Conservation (phyloP, 2,329 filamentous ascomycete species). For the Grosmannia penicillata region DNA sequence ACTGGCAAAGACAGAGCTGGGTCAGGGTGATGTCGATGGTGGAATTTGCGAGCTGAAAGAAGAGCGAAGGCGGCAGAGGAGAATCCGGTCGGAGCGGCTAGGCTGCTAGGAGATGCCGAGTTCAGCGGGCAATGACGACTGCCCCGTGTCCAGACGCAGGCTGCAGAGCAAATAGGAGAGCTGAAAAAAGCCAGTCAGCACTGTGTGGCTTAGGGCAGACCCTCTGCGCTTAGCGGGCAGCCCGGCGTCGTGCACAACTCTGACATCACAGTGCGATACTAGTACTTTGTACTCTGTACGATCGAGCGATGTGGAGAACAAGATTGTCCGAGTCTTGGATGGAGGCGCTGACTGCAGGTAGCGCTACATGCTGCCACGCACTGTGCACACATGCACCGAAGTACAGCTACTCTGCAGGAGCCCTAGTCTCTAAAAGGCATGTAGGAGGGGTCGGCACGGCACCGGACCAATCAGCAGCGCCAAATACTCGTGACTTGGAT, state of each 20-base stretch:
- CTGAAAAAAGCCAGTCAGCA: slow-evolving; percentile 1
- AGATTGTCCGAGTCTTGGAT: no score
- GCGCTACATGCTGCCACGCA: neutral
- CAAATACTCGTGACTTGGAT: slow-evolving; percentile 1
- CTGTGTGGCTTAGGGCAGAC: slow-evolving; percentile 2
- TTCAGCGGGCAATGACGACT: slow-evolving; percentile 7
- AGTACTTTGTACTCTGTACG: no score
- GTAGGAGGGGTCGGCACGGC: neutral
- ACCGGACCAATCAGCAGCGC: neutral
- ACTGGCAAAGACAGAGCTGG: neutral
- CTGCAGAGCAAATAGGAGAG: slow-evolving; percentile 1
- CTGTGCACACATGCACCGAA: no score
- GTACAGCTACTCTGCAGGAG: neutral
- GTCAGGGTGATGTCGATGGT: neutral
- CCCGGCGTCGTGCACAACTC: no score
- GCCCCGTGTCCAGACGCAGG: slow-evolving; percentile 4
- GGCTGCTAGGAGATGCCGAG: neutral
- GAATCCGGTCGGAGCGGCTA: neutral
- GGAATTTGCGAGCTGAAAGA: neutral
- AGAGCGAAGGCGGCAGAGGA: neutral
- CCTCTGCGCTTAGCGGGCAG: neutral
- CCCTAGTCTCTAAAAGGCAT: neutral
- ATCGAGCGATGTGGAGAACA: no score
- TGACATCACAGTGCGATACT: neutral
- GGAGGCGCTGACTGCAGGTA: no score